Base-by-base conservation (phyloP, 495 filamentous ascomycete genomes). In the Tuber aestivum region DNA sequence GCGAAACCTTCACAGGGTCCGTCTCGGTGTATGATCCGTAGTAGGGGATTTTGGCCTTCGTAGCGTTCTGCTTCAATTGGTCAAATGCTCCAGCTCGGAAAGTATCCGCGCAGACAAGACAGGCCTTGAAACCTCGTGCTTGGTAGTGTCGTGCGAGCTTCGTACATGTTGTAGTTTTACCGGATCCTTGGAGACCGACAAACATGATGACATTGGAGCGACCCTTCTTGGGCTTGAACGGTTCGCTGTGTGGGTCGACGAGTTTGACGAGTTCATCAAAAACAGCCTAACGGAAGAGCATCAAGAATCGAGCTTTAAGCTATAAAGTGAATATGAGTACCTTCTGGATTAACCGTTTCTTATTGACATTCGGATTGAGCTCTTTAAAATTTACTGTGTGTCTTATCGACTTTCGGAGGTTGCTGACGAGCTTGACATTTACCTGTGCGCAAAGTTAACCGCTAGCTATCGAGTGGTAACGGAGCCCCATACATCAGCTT, bases 201-300 rank as follows among this genome's bases (percentile, higher is more conserved):
- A 99, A 97, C 95, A 99, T 99, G 83, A 99, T 97, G 79, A 98
- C 92, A 84, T 97, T 98, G 69, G 91, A 86, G 80, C 95, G 95
- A 74, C 93, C 93, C 84, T 99, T 99, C 87, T 95, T 97, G 37
- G 96, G 95, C 79, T 95, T 94, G 88, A 97, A 99, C 0, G 95
- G 91, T 75, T 97, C 94, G 77, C 92, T 93, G 85, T 97, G 95
- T 27, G 95, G 95, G 82, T 99, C 93, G 71, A 99, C 95, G 70
- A 99, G 90, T 76, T 92, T 90, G 73, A 98, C 95, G 71, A 99
- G 90, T 83, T 97, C 94, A 83, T 99, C 96, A 84, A 94, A 99
- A 79, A 99, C 96, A 78, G 95, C 89, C 79, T 81, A 71, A n/a
- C 69, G 72, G 37, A 42, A 20, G 44, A 35, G 68, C 18, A 40